Conservation (phyloP, 371 early-diverging fungal species). For the Actinomortierella wolfii region DNA sequence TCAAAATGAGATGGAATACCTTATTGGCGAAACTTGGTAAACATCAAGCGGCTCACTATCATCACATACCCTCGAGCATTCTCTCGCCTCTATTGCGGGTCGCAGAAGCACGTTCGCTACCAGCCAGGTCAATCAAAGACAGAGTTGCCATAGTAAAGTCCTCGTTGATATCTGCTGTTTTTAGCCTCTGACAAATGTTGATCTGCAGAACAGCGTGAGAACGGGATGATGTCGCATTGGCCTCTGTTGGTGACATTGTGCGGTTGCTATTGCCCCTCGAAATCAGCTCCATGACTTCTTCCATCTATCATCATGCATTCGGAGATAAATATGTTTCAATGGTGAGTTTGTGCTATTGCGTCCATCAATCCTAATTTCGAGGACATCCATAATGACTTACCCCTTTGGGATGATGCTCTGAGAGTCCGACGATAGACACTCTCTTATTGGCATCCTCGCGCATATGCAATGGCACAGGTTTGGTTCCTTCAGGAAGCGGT, state of each 20-base stretch:
- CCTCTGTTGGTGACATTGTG: slow-evolving; percentile 72
- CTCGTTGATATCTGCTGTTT: slow-evolving; percentile 46
- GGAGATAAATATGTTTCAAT: not conserved
- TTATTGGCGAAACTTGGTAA: too few species aligned
- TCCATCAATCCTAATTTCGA: too few species aligned
- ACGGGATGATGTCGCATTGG: slow-evolving; percentile 81
- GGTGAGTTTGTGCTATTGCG: too few species aligned
- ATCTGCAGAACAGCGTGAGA: slow-evolving; percentile 95
- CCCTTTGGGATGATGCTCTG: slow-evolving; percentile 48
- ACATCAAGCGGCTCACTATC: too few species aligned
- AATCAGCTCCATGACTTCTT: slow-evolving; percentile 60
- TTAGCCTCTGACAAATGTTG: slow-evolving; percentile 61
- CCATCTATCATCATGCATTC: slow-evolving; percentile 31
- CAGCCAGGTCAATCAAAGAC: slow-evolving; percentile 91
- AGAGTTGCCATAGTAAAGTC: slow-evolving; percentile 69
- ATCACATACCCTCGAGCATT: slow-evolving; percentile 72
- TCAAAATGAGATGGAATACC: too few species aligned
- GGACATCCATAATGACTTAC: slow-evolving; percentile 8
- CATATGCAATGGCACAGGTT: slow-evolving; percentile 55
- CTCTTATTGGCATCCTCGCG: slow-evolving; percentile 73
- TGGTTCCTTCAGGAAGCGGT: slow-evolving; percentile 29
- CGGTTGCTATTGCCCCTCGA: slow-evolving; percentile 69
- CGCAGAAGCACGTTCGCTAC: slow-evolving; percentile 82
- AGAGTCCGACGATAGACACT: slow-evolving; percentile 63
- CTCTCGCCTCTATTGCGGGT: slow-evolving; percentile 70